Conservation (phyloP, 345 rosid genomes). For the Boechera divaricarpa region DNA sequence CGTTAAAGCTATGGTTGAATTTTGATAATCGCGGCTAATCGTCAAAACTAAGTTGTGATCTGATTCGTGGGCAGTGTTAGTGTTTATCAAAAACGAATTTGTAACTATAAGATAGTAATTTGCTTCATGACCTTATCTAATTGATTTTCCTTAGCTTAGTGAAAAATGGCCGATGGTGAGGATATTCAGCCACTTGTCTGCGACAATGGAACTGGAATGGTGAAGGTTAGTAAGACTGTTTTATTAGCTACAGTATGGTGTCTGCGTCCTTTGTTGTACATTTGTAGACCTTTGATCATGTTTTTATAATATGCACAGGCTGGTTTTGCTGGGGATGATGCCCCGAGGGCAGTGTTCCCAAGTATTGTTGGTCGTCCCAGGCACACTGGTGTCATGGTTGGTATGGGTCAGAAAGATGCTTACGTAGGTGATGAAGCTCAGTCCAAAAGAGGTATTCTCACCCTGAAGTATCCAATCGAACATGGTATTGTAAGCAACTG, state of each 20-base stretch:
- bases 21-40: not conserved
- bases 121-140: not conserved
- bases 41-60: not conserved
- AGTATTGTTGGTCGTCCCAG: conserved; percentile 76
- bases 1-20: not conserved
- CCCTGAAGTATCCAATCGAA: conserved; percentile 66
- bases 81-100: not conserved
- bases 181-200: conserved; percentile 81
- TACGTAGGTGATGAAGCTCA: conserved; percentile 74
- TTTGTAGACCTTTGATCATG: not conserved
- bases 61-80: conserved; percentile 3
- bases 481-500: conserved; percentile 76
- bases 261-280: not conserved
- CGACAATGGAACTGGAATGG: conserved; percentile 82
- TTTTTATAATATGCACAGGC: conserved; percentile 43
- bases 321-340: conserved; percentile 70
- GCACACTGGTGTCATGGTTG: conserved; percentile 73
- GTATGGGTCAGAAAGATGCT: conserved; percentile 75
- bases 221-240: conserved; percentile 51
- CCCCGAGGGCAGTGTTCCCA: conserved; percentile 68
- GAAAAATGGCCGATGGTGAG: conserved; percentile 89
- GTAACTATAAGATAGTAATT: not conserved
- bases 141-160: conserved; percentile 20
- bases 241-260: not conserved
- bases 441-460: conserved; percentile 70